phyloP scores from a whole-genome alignment of 805 yeast genomes.

The Pichia insulana region DNA sequence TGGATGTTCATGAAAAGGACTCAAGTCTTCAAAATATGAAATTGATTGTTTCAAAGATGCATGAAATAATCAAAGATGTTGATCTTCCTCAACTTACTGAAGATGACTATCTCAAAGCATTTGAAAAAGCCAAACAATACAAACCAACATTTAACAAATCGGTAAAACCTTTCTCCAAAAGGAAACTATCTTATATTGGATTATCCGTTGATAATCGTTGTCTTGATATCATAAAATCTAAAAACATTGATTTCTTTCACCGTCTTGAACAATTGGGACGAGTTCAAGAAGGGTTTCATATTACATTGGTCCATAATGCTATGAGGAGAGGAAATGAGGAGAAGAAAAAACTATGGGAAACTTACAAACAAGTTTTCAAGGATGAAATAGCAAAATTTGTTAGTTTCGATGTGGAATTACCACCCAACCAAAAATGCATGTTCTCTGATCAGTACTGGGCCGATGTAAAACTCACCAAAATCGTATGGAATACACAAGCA shows the following conservation, averaged over 20 bases:
- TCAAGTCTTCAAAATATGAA: constrained; percentile 45
- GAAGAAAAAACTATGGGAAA: constrained; percentile 14
- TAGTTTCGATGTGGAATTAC: not conserved
- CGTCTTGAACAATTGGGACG: constrained; percentile 26
- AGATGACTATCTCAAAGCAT: constrained; percentile 36
- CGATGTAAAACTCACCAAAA: constrained; percentile 32
- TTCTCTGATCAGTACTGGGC: constrained; percentile 24
- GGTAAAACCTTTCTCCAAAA: constrained; percentile 12
- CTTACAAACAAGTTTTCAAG: constrained; percentile 7
- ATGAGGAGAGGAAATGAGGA: constrained; percentile 13
- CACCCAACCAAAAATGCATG: constrained; percentile 3
- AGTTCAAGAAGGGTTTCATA: constrained; percentile 51
- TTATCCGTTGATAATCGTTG: constrained; percentile 24
- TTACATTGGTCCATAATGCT: constrained; percentile 50
- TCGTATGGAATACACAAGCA: constrained; percentile 44
- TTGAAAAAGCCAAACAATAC: constrained; percentile 43
- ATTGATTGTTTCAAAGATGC: constrained; percentile 32
- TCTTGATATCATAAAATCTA: not conserved
- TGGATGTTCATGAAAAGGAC: constrained; percentile 34
- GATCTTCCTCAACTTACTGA: constrained; percentile 32
- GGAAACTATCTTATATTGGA: constrained; percentile 39
- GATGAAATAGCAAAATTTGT: not conserved
- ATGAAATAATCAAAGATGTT: constrained; percentile 35
- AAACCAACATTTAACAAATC: constrained; percentile 41
- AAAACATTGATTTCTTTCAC: constrained; percentile 1